These are phyloP conservation scores for Aspergillus heteromorphus DNA, from an alignment of 495 filamentous ascomycete species.

Conservation along the genomic window DNA sequence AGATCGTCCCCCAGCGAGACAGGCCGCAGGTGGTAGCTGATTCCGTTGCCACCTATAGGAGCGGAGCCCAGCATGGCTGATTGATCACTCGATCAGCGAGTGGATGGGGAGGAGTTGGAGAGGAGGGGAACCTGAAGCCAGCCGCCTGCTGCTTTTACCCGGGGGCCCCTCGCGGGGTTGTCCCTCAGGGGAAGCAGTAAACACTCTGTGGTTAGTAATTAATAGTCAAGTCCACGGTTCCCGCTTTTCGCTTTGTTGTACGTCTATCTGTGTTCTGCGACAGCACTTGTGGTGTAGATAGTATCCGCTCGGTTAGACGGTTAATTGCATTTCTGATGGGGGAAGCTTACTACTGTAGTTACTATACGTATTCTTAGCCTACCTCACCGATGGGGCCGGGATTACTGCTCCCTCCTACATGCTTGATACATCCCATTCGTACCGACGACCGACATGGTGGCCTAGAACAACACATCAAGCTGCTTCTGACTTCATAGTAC, in stretches of 20 bases:
- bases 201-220: background rate
- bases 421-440: background rate
- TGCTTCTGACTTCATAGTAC: too few relatives aligned
- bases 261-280: too few relatives aligned
- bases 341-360: background rate
- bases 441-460: background rate
- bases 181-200: background rate
- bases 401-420: background rate
- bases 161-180: background rate
- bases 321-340: background rate
- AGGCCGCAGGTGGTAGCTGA: background rate
- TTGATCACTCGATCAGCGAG: background rate
- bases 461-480: background rate
- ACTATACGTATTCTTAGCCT: background rate
- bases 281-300: too few relatives aligned
- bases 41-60: background rate
- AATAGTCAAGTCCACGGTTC: background rate
- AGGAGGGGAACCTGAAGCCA: background rate
- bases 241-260: too few relatives aligned
- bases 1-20: background rate
- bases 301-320: background rate
- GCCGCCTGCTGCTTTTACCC: conserved; percentile 3
- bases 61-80: background rate
- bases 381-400: background rate
- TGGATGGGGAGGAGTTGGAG: conserved; percentile 8